Base-by-base conservation (phyloP, 495 filamentous ascomycete genomes). In the Podospora pseudoanserina region DNA sequence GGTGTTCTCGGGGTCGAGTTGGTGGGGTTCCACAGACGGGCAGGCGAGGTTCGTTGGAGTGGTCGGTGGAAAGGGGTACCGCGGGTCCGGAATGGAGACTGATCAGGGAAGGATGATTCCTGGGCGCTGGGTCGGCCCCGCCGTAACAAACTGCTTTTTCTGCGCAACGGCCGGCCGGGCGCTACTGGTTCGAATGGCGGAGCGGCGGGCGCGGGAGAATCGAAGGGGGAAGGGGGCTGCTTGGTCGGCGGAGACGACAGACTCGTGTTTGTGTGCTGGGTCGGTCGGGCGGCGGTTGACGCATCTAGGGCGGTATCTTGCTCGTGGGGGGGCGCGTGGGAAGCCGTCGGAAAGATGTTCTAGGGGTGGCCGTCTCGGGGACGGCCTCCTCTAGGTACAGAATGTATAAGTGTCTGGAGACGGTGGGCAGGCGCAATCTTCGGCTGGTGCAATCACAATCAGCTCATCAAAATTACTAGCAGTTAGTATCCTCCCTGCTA, bases 1-100 rank as follows among this genome's bases (percentile, higher is more conserved):
- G 5, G 78, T 59, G 75, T 66, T 73, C 85, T 78, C 60, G 86
- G 87, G 5, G 86, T 87, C 56, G 84, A 88, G 74, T 89, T 89
- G 66, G 86, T 84, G 32, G 87, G 87, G 70, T 89, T 89, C 86
- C 86, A 88, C 67, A 89, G 81, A 23, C 87, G 83, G 53, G 84
- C 80, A 23, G 84, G 78, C 6, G 80, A 75, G 49, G 72, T 72
- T 39, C 73, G 77, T 53, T 78, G 77, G 23, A 79, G 73, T 44
- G 75, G 76, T 53, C 72, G 74, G 55, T 75, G 70, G 5, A 66
- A 67, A 58, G 71, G 70, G 67, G 72, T 74, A 55, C 73, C 72
- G 69, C 77, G 77, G 72, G 74, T 82, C 67, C 81, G 82, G 67
- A 86, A 83, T 64, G 82, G 81, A 23, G 81, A 78, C 64, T 76